Evolutionary conservation across 148 eudicot genomes (phyloP).

Genomic region (Chenopodium formosanum): DNA sequence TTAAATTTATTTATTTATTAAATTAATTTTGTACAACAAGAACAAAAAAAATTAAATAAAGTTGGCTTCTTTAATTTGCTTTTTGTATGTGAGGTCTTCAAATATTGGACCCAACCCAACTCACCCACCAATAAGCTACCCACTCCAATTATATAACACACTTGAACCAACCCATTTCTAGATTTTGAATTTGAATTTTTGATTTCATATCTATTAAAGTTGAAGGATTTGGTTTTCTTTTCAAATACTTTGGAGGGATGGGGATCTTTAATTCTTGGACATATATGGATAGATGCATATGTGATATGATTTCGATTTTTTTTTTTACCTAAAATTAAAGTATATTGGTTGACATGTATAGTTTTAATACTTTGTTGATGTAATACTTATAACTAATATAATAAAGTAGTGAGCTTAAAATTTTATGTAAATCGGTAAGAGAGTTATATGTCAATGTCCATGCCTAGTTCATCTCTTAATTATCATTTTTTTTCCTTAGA

Average conservation of each 20-base stretch:
- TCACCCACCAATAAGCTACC: constrained; percentile 17
- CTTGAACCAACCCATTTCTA: constrained; percentile 12
- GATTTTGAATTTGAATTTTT: constrained; percentile 19
- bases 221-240: background rate
- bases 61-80: background rate
- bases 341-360: no score
- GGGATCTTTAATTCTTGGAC: background rate
- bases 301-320: no score
- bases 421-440: no score
- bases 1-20: background rate
- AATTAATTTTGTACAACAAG: background rate
- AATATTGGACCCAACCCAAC: constrained; percentile 11
- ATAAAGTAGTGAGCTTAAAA: no score
- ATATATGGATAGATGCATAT: background rate
- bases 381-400: no score
- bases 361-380: no score
- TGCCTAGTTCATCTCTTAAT: no score
- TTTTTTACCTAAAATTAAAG: no score
- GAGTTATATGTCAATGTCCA: no score
- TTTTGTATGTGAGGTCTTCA: constrained; percentile 14
- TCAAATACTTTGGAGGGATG: background rate
- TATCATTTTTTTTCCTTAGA: no score
- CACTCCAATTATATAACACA: constrained; percentile 17
- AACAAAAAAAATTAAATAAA: no score
- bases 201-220: no score